Percentiles rank a stretch among this genome's conserved stretches.
Conservation (phyloP, 257 asterid genomes). For the Solanum etuberosum region DNA sequence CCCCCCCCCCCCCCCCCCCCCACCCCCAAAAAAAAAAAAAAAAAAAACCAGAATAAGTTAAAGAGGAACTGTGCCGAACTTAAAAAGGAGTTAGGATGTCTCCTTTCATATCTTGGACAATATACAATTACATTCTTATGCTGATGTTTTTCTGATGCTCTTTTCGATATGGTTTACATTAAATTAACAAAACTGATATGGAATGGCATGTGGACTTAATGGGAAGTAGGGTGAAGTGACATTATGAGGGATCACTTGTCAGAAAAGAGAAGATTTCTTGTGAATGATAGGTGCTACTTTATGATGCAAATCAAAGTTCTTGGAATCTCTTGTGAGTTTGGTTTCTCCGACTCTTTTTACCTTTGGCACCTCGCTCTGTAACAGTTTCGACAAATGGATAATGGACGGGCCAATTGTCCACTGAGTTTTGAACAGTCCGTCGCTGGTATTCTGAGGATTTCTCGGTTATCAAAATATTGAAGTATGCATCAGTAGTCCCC, state of each 20-base stretch:
- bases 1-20: too few relatives aligned
- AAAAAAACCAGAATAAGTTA: not conserved
- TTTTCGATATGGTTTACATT: not conserved
- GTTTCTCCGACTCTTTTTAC: conserved; percentile 6
- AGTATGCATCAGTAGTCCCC: not conserved
- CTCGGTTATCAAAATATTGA: not conserved
- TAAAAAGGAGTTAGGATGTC: not conserved
- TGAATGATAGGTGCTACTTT: not conserved
- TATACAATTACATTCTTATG: not conserved
- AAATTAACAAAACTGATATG: not conserved
- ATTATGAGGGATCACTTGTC: not conserved
- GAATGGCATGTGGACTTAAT: not conserved
- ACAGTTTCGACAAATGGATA: conserved; percentile 15
- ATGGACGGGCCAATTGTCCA: not conserved
- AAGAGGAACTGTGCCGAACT: not conserved
- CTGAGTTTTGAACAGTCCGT: not conserved
- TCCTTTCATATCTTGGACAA: not conserved
- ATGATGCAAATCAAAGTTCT: not conserved
- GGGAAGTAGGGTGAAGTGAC: not conserved
- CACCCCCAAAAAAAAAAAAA: too few relatives aligned
- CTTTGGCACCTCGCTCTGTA: conserved; percentile 1
- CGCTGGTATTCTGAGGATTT: not conserved
- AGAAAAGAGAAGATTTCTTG: not conserved
- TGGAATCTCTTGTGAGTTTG: not conserved
- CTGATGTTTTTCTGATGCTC: not conserved